These are phyloP conservation scores for Cercospora zeina DNA, from an alignment of 2,329 filamentous ascomycete genomes.

Conservation along the genomic window DNA sequence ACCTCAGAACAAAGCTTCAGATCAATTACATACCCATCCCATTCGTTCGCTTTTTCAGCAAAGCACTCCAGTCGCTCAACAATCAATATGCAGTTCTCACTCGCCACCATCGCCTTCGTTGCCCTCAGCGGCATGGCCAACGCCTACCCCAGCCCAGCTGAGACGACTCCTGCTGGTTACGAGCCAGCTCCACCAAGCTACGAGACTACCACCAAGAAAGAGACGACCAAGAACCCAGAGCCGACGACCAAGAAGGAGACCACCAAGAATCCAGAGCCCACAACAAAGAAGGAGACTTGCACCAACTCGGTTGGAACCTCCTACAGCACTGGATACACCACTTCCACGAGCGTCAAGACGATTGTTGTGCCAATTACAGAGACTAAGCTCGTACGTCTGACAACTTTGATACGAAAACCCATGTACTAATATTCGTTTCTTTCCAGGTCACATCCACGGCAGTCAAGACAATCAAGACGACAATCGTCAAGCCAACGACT, in stretches of 20 bases:
- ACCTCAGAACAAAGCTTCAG: slow-evolving; percentile 8
- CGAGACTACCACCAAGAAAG: neutral
- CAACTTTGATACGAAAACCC: neutral
- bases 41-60: slow-evolving; percentile 18
- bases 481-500: slow-evolving; percentile 15
- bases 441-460: slow-evolving; percentile 12
- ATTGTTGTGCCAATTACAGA: slow-evolving; percentile 18
- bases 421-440: too few species aligned
- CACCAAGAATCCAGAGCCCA: slow-evolving; percentile 2
- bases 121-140: slow-evolving; percentile 26
- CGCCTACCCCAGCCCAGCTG: slow-evolving; percentile 22
- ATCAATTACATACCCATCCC: slow-evolving; percentile 14
- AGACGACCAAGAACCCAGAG: neutral
- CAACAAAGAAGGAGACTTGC: slow-evolving; percentile 21
- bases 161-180: slow-evolving; percentile 18
- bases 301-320: slow-evolving; percentile 16
- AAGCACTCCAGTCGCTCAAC: slow-evolving; percentile 20
- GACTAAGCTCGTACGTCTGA: slow-evolving; percentile 8
- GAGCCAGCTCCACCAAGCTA: slow-evolving; percentile 9
- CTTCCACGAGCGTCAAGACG: slow-evolving; percentile 17
- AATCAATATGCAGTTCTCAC: slow-evolving; percentile 25
- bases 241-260: neutral
- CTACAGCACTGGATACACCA: slow-evolving; percentile 19
- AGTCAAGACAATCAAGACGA: slow-evolving; percentile 19
- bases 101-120: slow-evolving; percentile 24